Base-by-base conservation (phyloP, 1,284 basidiomycete genomes). In the Cystobasidium pallidum region DNA sequence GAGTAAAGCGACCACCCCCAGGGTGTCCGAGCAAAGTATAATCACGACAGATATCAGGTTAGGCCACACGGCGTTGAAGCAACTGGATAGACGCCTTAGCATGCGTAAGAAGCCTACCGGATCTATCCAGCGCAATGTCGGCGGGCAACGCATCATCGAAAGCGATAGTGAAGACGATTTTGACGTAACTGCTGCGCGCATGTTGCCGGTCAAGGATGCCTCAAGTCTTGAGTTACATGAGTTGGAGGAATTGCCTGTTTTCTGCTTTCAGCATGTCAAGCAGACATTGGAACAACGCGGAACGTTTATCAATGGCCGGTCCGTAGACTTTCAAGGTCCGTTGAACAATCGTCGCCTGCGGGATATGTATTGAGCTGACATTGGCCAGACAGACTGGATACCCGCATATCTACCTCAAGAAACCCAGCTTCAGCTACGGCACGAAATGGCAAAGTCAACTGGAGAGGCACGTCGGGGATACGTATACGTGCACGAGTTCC, bases 401-500 rank as follows among this genome's bases (percentile, higher is more conserved):
- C 68, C 67, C 0, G 39, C 17, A 8, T 65, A 73, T 24, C 65
- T 76, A 47, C 76, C 77, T 0, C 24, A 64, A 36, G 67, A 67
- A 34, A 78, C 76, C 17, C 70, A 76, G 55, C 55, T 76, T 15
- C 64, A 72, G 26, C 59, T 78, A n/a, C 36, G 78, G n/a, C 61
- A 73, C 39, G 73, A 75, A 39, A 76, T 78, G 71, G 28, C 62
- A 28, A 67, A 55, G 24, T 66, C 71, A 0, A 57, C 75, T 0
- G 66, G 63, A 2, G 73, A 72, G 6, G 76, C 77, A n/a, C 32
- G 45, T 28, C 41, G 43, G 8, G 77, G 77, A 67, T 77, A 74
- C 51, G 73, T 78, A 30, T 78, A 78, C 68, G 68, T 76, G 0
- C 75, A 77, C 54, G 76, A 78, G 54, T 74, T 78, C 34, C 66